phyloP scores from a whole-genome alignment of 1,284 basidiomycete genomes.

The Ustilago sp. region DNA sequence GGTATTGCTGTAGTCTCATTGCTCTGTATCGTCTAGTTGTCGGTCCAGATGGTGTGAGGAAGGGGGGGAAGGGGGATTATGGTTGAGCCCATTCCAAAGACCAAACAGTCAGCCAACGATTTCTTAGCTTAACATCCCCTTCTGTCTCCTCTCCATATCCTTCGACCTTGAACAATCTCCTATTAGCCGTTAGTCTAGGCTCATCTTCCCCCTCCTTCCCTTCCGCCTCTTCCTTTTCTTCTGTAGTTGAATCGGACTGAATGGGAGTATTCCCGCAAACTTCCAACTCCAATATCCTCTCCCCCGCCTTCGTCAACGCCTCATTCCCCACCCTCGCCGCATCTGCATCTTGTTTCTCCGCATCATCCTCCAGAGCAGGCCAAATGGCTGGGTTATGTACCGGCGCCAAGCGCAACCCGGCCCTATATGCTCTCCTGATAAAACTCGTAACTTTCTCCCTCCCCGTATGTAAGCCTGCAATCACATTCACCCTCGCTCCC shows the following conservation, averaged over 20 bases:
- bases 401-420: slow-evolving; percentile 49
- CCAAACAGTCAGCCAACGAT: slow-evolving; percentile 56
- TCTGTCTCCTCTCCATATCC: slow-evolving; percentile 39
- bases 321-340: slow-evolving; percentile 28
- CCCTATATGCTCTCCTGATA: slow-evolving; percentile 47
- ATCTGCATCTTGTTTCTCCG: slow-evolving; percentile 10
- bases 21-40: slow-evolving; percentile 4
- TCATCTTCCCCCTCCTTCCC: slow-evolving; percentile 20
- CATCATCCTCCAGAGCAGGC: slow-evolving; percentile 15
- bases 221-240: not conserved
- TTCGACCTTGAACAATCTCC: slow-evolving; percentile 37
- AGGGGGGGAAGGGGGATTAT: not conserved
- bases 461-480: slow-evolving; percentile 66
- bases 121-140: slow-evolving; percentile 46
- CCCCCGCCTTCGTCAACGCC: slow-evolving; percentile 17
- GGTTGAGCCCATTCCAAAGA: slow-evolving; percentile 32
- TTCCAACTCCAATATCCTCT: slow-evolving; percentile 56
- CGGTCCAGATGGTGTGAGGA: not conserved
- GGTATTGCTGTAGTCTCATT: slow-evolving; percentile 15
- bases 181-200: slow-evolving; percentile 38
- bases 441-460: slow-evolving; percentile 60
- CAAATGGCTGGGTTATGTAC: slow-evolving; percentile 22
- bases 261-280: slow-evolving; percentile 53
- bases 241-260: not conserved
- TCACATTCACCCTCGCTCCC: slow-evolving; percentile 57